These are phyloP conservation scores for Fusarium ambrosium DNA, from an alignment of 2,329 filamentous ascomycete genomes.

Conservation along the genomic window DNA sequence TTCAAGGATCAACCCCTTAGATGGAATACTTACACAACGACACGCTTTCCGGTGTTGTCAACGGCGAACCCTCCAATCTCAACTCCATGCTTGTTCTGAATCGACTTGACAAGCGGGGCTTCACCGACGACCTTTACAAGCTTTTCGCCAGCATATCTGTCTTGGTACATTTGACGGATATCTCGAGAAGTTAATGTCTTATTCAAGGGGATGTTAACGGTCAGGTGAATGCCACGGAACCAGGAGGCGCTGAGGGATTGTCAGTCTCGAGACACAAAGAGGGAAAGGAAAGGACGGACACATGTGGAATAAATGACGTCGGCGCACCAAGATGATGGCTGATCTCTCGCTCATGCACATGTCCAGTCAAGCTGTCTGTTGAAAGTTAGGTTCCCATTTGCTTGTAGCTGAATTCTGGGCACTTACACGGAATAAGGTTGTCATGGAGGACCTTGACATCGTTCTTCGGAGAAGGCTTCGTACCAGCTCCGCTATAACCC, in stretches of 20 bases:
- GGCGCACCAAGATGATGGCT: slow-evolving; percentile 79
- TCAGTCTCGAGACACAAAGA: background rate
- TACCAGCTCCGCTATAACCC: slow-evolving; percentile 83
- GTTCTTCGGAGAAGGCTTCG: slow-evolving; percentile 92
- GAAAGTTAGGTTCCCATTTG: slow-evolving; percentile 1
- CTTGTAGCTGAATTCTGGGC: slow-evolving; percentile 51
- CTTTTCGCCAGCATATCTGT: slow-evolving; percentile 95
- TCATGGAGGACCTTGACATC: slow-evolving; percentile 84
- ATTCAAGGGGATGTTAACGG: slow-evolving; percentile 89
- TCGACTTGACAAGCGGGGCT: slow-evolving; percentile 80
- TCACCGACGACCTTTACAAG: slow-evolving; percentile 94
- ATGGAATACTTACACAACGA: slow-evolving; percentile 72
- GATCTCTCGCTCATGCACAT: slow-evolving; percentile 96
- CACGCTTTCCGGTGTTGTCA: slow-evolving; percentile 85
- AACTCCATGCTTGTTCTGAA: slow-evolving; percentile 86
- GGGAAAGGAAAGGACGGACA: slow-evolving; percentile 52
- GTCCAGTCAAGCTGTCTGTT: slow-evolving; percentile 72
- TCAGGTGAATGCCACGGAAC: slow-evolving; percentile 96
- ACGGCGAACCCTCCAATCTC: slow-evolving; percentile 98
- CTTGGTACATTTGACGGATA: slow-evolving; percentile 94
- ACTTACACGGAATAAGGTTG: slow-evolving; percentile 82
- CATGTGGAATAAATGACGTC: slow-evolving; percentile 92
- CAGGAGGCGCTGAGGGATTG: slow-evolving; percentile 73
- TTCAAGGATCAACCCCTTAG: background rate
- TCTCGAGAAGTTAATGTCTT: slow-evolving; percentile 91